Evolutionary conservation across 2,329 filamentous ascomycete species (phyloP).

Genomic region (Cordyceps fumosorosea): DNA sequence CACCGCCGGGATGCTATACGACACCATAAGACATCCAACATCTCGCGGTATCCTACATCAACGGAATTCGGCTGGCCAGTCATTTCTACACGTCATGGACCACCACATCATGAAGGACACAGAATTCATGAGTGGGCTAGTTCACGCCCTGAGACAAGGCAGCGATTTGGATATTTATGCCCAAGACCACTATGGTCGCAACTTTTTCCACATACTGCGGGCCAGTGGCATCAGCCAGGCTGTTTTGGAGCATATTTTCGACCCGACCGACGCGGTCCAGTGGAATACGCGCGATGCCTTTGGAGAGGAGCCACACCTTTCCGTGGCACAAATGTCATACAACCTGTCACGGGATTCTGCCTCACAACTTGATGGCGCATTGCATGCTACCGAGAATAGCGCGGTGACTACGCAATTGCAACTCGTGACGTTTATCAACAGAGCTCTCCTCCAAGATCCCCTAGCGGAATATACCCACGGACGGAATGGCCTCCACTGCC

Average conservation of each 20-base stretch:
- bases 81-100: slow-evolving; percentile 40
- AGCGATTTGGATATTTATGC: slow-evolving; percentile 27
- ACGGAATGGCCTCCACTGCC: slow-evolving; percentile 51
- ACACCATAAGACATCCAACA: slow-evolving; percentile 18
- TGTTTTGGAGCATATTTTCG: slow-evolving; percentile 28
- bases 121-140: slow-evolving; percentile 23
- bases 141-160: slow-evolving; percentile 16
- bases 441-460: slow-evolving; percentile 27
- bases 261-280: slow-evolving; percentile 24
- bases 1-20: slow-evolving; percentile 18
- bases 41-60: slow-evolving; percentile 7
- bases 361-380: slow-evolving; percentile 15
- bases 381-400: slow-evolving; percentile 21
- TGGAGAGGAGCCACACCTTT: slow-evolving; percentile 17
- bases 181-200: slow-evolving; percentile 46
- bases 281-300: slow-evolving; percentile 45
- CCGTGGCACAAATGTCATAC: not conserved
- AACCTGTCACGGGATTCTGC: slow-evolving; percentile 16
- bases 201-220: slow-evolving; percentile 41
- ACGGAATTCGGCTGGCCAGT: slow-evolving; percentile 41
- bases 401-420: slow-evolving; percentile 19
- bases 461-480: slow-evolving; percentile 32
- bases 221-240: slow-evolving; percentile 22
- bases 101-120: slow-evolving; percentile 27
- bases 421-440: slow-evolving; percentile 31